Percentiles rank a stretch among this genome's conserved stretches.
phyloP scores from a whole-genome alignment of 2,329 filamentous ascomycete species.

The Fusarium coicis region DNA sequence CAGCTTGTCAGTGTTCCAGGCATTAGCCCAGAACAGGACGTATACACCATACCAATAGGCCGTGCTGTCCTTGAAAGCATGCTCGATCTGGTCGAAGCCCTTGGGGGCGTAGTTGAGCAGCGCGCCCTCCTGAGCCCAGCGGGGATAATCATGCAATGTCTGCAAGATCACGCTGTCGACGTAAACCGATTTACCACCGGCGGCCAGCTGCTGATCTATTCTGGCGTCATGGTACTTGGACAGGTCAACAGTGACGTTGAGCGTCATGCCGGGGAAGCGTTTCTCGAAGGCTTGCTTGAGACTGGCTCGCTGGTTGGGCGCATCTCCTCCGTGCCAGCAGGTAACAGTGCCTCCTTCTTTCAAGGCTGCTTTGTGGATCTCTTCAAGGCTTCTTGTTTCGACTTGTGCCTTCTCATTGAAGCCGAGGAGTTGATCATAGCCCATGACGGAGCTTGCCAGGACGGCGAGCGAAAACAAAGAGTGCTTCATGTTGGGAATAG shows the following conservation, averaged over 20 bases:
- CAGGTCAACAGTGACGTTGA: slow-evolving; percentile 65
- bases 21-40: slow-evolving; percentile 52
- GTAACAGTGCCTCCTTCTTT: slow-evolving; percentile 59
- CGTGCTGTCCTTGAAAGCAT: slow-evolving; percentile 49
- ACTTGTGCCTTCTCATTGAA: slow-evolving; percentile 26
- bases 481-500: slow-evolving; percentile 7
- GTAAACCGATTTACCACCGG: slow-evolving; percentile 46
- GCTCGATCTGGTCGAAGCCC: slow-evolving; percentile 56
- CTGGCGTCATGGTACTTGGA: slow-evolving; percentile 64
- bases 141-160: slow-evolving; percentile 62
- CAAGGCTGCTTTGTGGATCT: slow-evolving; percentile 61
- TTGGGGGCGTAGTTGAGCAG: slow-evolving; percentile 61
- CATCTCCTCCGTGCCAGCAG: slow-evolving; percentile 61
- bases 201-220: slow-evolving; percentile 58
- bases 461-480: slow-evolving; percentile 11
- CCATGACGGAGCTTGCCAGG: background rate
- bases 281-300: slow-evolving; percentile 58
- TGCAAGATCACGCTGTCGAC: slow-evolving; percentile 58
- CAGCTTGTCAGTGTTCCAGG: slow-evolving; percentile 46
- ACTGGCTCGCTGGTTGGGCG: slow-evolving; percentile 51
- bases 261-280: slow-evolving; percentile 60
- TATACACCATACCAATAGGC: slow-evolving; percentile 55
- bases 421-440: slow-evolving; percentile 42
- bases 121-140: slow-evolving; percentile 60
- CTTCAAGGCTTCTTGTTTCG: slow-evolving; percentile 60